Base-by-base conservation (phyloP, 2,329 filamentous ascomycete genomes). In the Didymella segeticola region DNA sequence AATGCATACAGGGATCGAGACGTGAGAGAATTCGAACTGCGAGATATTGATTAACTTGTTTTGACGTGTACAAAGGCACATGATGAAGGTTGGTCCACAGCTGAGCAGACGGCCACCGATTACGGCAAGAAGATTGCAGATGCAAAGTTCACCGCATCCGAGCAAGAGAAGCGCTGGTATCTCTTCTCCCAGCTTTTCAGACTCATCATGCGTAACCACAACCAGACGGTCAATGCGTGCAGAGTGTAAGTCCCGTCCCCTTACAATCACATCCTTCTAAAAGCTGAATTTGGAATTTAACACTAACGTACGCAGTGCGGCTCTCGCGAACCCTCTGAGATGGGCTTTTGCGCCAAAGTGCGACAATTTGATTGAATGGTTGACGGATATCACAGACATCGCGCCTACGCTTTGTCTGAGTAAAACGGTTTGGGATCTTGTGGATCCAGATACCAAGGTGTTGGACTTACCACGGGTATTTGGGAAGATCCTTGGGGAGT, bases 111-210 rank as follows among this genome's bases (percentile, higher is more conserved):
- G 2, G 25, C 43, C 5, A 47, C 43, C 7, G 33, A 47, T 14
- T 47, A 47, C 12, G 43, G 43, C 3, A 38, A 47, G 43, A 29
- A 29, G 17, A 19, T 47, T 17, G 43, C 43, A 23, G 43, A 47
- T 38, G 23, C 23, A 14, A 38, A 17, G 8, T 38, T 47, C 33
- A 30, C 15, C 7, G 33, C 15, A 3, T 29, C 33, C 6, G 34
- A 47, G 33, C 43, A 47, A 14, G 43, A 47, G 17, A 31, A 47
- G 33, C 20, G 43, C 7, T 47, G 43, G 43, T 47, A 47, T 20
- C 31, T 37, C 7, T 47, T 47, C 23, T 38, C 43, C 7, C 43
- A 47, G 25, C 43, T 47, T 4, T 47, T 47, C 11, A 7, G 43
- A 17, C 3, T 47, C 4, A 47, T 47, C 8, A 47, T 47, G 43